Evolutionary conservation across 2,329 filamentous ascomycete genomes (phyloP).

Genomic region (Trichoderma sp.): DNA sequence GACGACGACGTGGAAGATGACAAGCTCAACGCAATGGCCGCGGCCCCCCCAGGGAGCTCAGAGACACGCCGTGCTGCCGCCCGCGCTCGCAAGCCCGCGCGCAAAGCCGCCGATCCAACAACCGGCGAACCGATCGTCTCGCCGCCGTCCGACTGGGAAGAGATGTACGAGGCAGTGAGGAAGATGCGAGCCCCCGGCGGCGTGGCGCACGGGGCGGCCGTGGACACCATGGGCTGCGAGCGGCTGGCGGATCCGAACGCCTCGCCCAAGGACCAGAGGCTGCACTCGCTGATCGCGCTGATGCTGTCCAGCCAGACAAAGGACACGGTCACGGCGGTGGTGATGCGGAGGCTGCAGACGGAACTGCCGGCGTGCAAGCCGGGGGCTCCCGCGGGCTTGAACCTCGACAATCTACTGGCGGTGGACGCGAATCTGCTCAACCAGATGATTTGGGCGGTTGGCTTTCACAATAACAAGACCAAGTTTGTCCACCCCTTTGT

Average conservation of each 20-base stretch:
- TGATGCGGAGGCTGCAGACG: constrained; percentile 76
- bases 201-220: constrained; percentile 71
- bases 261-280: constrained; percentile 63
- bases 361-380: constrained; percentile 61
- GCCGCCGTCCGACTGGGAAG: constrained; percentile 82
- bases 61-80: constrained; percentile 18
- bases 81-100: constrained; percentile 50
- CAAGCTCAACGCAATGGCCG: constrained; percentile 32
- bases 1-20: constrained; percentile 25
- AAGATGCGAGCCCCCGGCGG: constrained; percentile 68
- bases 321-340: constrained; percentile 83
- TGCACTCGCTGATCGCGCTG: constrained; percentile 82
- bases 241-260: constrained; percentile 62
- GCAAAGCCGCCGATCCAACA: constrained; percentile 45
- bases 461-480: constrained; percentile 95
- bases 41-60: constrained; percentile 36
- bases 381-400: constrained; percentile 59
- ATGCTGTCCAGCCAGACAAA: constrained; percentile 95
- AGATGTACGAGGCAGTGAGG: constrained; percentile 75
- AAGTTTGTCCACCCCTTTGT: too few relatives aligned
- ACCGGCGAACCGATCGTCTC: constrained; percentile 46
- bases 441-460: constrained; percentile 77
- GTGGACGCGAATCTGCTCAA: constrained; percentile 68
- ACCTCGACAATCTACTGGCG: constrained; percentile 74
- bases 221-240: constrained; percentile 98